phyloP scores from a whole-genome alignment of 805 yeast species.

The Clavispora phyllophila region DNA sequence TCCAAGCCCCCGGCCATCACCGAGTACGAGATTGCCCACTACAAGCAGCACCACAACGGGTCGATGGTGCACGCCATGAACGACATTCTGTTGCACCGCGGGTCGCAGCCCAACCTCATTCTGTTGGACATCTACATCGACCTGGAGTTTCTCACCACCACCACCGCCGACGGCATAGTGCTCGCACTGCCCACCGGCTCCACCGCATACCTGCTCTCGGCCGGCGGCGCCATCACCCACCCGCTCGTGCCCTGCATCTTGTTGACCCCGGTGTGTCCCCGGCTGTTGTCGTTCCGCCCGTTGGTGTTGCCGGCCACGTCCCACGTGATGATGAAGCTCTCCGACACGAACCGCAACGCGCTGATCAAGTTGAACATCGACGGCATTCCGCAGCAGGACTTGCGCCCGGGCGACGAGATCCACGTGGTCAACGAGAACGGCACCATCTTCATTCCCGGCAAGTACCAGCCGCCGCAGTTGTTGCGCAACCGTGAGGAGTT shows the following conservation, averaged over 20 bases:
- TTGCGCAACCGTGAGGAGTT: conserved; percentile 13
- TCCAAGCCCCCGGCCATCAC: conserved; percentile 5
- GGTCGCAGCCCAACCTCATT: conserved; percentile 80
- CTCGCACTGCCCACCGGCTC: conserved; percentile 92
- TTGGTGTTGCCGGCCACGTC: conserved; percentile 74
- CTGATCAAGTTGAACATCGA: conserved; percentile 65
- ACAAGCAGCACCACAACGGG: conserved; percentile 16
- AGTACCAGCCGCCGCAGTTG: conserved; percentile 37
- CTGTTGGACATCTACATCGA: conserved; percentile 81
- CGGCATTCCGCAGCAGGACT: conserved; percentile 69
- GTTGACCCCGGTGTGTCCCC: conserved; percentile 86
- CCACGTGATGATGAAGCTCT: conserved; percentile 60
- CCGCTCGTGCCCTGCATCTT: conserved; percentile 81
- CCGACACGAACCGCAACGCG: conserved; percentile 41
- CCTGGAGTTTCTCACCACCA: conserved; percentile 78
- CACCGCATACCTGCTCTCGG: conserved; percentile 82
- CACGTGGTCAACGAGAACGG: conserved; percentile 66
- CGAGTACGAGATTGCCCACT: conserved; percentile 13
- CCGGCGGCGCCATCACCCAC: conserved; percentile 92
- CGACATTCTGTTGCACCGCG: conserved; percentile 84
- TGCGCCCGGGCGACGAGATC: conserved; percentile 74
- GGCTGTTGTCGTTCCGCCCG: conserved; percentile 88
- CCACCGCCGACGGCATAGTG: conserved; percentile 87
- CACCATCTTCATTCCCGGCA: conserved; percentile 50
- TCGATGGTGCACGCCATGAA: conserved; percentile 78